These are phyloP conservation scores for Calonectria montana DNA, from an alignment of 2,329 filamentous ascomycete species.

Conservation along the genomic window DNA sequence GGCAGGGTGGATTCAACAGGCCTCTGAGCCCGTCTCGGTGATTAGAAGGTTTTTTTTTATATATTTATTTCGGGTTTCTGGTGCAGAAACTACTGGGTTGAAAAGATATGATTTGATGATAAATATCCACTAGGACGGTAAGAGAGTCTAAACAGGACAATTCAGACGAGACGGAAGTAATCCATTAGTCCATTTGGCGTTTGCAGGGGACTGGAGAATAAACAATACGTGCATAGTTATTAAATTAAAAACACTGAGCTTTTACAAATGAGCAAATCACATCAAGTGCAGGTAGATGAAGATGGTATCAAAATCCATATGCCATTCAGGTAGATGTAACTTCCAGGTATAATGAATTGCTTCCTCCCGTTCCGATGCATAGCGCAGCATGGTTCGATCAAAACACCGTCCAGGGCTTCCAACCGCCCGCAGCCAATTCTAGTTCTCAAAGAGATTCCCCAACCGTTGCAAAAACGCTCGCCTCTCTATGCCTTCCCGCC, in stretches of 20 bases:
- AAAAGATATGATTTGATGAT: slow-evolving; percentile 15
- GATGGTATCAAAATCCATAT: background rate
- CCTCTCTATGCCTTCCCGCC: slow-evolving; percentile 25
- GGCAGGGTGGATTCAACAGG: slow-evolving; percentile 83
- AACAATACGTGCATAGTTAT: background rate
- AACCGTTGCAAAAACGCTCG: slow-evolving; percentile 29
- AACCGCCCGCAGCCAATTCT: slow-evolving; percentile 19
- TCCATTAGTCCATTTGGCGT: background rate
- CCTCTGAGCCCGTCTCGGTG: slow-evolving; percentile 71
- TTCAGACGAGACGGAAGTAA: background rate
- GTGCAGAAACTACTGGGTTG: background rate
- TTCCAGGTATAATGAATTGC: slow-evolving; percentile 14
- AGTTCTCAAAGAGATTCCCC: slow-evolving; percentile 22
- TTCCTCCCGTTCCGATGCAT: slow-evolving; percentile 8
- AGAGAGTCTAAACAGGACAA: background rate
- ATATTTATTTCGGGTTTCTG: no score
- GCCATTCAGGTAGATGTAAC: slow-evolving; percentile 6
- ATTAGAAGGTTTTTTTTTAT: background rate
- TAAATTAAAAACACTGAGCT: background rate
- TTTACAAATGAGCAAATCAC: background rate
- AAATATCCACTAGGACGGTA: slow-evolving; percentile 12
- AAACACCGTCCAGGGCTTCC: slow-evolving; percentile 23
- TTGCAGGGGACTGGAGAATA: background rate
- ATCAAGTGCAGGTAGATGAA: background rate
- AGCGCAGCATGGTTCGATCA: background rate